Base-by-base conservation (phyloP, 169 alveolate species). In the Toxoplasma gondii region DNA sequence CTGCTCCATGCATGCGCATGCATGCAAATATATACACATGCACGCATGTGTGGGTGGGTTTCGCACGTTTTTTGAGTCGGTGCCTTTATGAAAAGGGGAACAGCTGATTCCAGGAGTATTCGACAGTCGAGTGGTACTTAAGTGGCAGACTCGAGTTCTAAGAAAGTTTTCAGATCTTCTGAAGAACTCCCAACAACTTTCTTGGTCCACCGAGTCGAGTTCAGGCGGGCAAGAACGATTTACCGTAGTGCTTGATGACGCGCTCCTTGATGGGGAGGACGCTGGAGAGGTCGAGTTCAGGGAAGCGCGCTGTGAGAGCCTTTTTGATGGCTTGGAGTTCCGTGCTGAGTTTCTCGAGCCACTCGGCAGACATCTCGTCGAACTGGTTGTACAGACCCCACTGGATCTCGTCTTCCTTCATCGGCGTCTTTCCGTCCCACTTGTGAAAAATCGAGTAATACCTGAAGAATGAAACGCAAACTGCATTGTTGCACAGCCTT, bases 361-460 rank as follows among this genome's bases (percentile, higher is more conserved):
- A 88, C 86, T 70, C 43, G 34, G 95, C 93, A 16, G 95, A 70
- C 53, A 44, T 29, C 12, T 81, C 93, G 64, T 93, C 95, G n/a
- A 93, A 69, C n/a, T 93, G 94, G 54, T 44, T 88, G 92, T 93
- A 93, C 17, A 93, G 43, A 0, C 95, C 95, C 95, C 95, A 93
- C 39, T 64, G 93, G n/a, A 93, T 88, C 41, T 93, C 92, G 10
- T 54, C 91, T n/a, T 88, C 58, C 19, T 36, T 58, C 82, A 49
- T n/a, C 36, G 91, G 90, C 34, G 43, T 29, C 53, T 34, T 34
- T 0, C 93, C 93, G 88, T 93, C 95, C 94, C 93, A 93, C 87
- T 93, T 49, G 58, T 88, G 82, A 80, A 93, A 93, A 53, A 93
- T 93, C 34, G 91, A 41, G 88, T 88, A 93, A 78, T 87, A 86